phyloP scores from a whole-genome alignment of 495 filamentous ascomycete genomes.

The Penicillium bialowiezense region DNA sequence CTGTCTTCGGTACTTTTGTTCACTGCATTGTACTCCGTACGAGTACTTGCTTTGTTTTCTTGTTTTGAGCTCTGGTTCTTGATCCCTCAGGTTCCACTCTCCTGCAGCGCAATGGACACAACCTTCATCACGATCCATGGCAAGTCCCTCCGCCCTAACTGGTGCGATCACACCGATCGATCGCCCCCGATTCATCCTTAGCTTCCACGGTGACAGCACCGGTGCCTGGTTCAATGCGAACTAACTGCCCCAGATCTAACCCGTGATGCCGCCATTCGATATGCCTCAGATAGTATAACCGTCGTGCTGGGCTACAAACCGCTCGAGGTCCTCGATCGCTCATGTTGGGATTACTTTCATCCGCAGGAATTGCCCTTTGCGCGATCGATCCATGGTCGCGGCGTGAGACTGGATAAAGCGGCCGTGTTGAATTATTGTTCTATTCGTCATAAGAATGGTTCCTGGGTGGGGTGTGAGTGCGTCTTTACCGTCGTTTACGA shows the following conservation, averaged over 20 bases:
- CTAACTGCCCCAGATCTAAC: conserved; percentile 73
- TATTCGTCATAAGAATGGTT: conserved; percentile 64
- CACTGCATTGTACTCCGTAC: too few relatives aligned
- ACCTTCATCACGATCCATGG: conserved; percentile 95
- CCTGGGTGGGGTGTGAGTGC: conserved; percentile 82
- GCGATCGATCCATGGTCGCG: conserved; percentile 65
- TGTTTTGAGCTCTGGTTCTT: too few relatives aligned
- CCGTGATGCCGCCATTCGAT: conserved; percentile 75
- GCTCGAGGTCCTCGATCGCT: conserved; percentile 69
- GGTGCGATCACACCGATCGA: background rate
- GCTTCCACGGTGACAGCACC: too few relatives aligned
- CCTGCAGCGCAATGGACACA: conserved; percentile 64
- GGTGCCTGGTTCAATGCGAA: too few relatives aligned
- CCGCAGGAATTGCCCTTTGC: conserved; percentile 78
- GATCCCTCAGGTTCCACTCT: conserved; percentile 13
- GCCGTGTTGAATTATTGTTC: conserved; percentile 79
- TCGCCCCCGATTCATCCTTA: too few relatives aligned
- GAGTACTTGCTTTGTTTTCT: too few relatives aligned
- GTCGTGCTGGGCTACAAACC: conserved; percentile 82
- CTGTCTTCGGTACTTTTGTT: background rate
- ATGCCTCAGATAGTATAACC: conserved; percentile 76
- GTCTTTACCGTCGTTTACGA: conserved; percentile 88
- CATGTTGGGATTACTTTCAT: conserved; percentile 85
- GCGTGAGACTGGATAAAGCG: conserved; percentile 78
- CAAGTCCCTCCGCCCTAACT: conserved; percentile 45